Evolutionary conservation across 192 early-diverging fungal species (phyloP), one percentile per base, ranked within the genome.

Genomic region (Neocallimastix lanati): DNA sequence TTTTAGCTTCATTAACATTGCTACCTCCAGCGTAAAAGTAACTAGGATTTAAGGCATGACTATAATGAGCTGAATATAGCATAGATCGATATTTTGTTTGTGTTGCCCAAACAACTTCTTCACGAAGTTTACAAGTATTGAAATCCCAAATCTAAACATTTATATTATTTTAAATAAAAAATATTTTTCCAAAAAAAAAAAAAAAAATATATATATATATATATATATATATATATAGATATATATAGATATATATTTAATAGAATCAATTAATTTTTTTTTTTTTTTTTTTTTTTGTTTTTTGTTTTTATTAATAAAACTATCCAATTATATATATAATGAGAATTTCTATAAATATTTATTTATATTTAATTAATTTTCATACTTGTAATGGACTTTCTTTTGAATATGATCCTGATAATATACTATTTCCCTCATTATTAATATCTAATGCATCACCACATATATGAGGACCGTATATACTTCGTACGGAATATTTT

Each of bases 381-480:
- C 80, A 76, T 38, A 87, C 80, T 81, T 89, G 88, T 21, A 90
- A 67, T n/a, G 80, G 79, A 29, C 84, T 78, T 14, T 84, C 80
- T 76, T 84, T 86, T 6, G 80, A 76, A 58, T 86, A 90, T 14
- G 83, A 82, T 4, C 88, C 88, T 2, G 85, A 84, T 38, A 89
- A 30, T 29, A 90, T 81, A 76, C 67, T 67, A 28, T 38, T 40
- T 1, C 84, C 85, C 28, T 38, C 58, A 28, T 81, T 79, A n/a
- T 84, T 80, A 38, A 89, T 82, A 82, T 89, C 88, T 28, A 90
- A 76, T 13, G 86, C 76, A 79, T 90, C 88, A n/a, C 88, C 88
- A 81, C 88, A 90, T 40, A 90, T 84, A 80, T 88, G 88, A 21
- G 88, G 88, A 11, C 86, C 85, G 78, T 86, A 90, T 77, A 90